Evolutionary conservation across 352 stramenopile genomes (phyloP), one percentile per base, ranked within the genome.

Genomic region (Globisporangium iwayamae): DNA sequence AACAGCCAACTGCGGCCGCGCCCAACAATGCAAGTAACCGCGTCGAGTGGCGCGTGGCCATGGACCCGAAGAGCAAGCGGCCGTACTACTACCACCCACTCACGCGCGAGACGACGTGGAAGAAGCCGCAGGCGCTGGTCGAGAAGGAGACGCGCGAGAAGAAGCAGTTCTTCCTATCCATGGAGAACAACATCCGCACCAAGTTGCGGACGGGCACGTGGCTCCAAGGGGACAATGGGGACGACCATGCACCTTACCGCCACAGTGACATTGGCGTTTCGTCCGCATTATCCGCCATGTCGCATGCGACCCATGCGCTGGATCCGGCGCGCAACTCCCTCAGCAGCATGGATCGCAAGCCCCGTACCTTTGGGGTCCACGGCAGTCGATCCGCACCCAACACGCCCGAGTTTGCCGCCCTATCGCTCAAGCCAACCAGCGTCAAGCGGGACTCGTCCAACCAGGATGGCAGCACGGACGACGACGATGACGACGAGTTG

Each of bases 61-160:
- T 93, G 1, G 85, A 93, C 60, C 86, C 86, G 18, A 89, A 90
- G 67, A 91, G 85, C 20, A 93, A 96, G 63, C 85, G 91, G 30
- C 90, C 88, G n/a, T 99, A 99, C 83, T 99, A 98, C 69, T 99
- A 98, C 76, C 94, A 99, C 73, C 78, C 85, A 1, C 62, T 94
- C 18, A 98, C 96, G 0, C 83, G 96, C n/a, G 88, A 99, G 76
- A 99, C 97, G 39, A 97, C 96, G 62, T 99, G 97, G 97, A 98
- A 97, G 56, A 99, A 99, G 56, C 97, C 97, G 13, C 64, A 72
- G 8, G 78, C 85, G 56, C 66, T 93, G 9, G 67, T 91, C 6
- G 78, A 88, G 38, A 86, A 89, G 63, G 90, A 98, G 60, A 89
- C 85, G 50, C 78, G 70, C 32, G 84, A 93, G 57, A 87, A 87